A percentile compares a stretch with the other conserved stretches of the same genome.
Conservation (phyloP, 768 basidiomycete species). For the Termitomyces sp. region DNA sequence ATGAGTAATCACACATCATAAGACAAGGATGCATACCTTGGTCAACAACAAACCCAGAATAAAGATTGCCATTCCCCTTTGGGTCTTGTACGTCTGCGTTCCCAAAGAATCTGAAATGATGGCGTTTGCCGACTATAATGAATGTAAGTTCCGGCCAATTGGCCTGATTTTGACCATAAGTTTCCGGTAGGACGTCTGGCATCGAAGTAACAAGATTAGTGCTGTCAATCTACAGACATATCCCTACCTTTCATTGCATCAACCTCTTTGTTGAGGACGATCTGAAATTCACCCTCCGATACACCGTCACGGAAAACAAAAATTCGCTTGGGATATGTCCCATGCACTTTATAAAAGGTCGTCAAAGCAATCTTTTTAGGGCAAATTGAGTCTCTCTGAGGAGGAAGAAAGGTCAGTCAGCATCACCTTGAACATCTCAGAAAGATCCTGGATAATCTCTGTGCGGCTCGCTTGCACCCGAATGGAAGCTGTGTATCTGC, state of each 20-base stretch:
- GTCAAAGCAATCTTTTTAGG: conserved; percentile 8
- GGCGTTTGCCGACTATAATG: conserved; percentile 56
- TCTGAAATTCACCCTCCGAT: conserved; percentile 25
- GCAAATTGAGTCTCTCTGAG: background rate
- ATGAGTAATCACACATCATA: background rate
- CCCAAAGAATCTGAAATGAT: conserved; percentile 53
- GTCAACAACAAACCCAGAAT: conserved; percentile 57
- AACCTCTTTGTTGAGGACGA: conserved; percentile 16
- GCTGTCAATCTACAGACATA: background rate
- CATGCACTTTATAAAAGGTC: conserved; percentile 6
- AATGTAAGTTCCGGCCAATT: conserved; percentile 46
- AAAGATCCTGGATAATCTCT: conserved; percentile 32
- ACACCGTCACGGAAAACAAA: conserved; percentile 27
- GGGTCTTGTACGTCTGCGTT: conserved; percentile 31
- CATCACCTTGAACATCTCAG: conserved; percentile 42
- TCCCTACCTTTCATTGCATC: conserved; percentile 12
- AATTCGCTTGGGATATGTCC: conserved; percentile 11
- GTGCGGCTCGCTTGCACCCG: conserved; percentile 22
- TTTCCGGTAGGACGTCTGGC: conserved; percentile 16
- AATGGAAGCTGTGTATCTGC: conserved; percentile 51
- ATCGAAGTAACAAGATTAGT: background rate
- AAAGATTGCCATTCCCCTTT: conserved; percentile 49
- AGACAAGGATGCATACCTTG: conserved; percentile 12
- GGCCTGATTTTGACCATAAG: conserved; percentile 30
- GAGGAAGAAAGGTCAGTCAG: background rate